Evolutionary conservation across 1,139 yeast species (phyloP), one percentile per base, ranked within the genome.

Genomic region (Pichia sp.): DNA sequence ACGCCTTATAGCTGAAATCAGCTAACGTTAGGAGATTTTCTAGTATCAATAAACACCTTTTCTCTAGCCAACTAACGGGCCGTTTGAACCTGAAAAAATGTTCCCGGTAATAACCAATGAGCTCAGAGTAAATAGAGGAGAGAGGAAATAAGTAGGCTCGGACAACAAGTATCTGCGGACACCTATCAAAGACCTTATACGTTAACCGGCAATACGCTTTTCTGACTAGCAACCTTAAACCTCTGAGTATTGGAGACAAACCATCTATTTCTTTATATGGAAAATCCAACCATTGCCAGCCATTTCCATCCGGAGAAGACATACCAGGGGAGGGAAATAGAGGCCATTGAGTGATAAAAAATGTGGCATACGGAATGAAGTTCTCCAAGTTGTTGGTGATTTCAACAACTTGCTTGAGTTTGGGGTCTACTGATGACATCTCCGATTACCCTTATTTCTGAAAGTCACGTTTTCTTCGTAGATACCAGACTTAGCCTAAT

Each of bases 241-340:
- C 78, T 10, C 59, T 55, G 5, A 80, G 51, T 1, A 53, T 53
- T 10, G 54, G 49, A 2, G 59, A 54, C 10, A 51, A 7, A 7
- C 52, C 46, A 1, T 46, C 48, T 19, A 49, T 29, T 32, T 53
- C 56, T 40, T 4, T 4, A 50, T 58, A 64, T 0, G 75, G 74
- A 4, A 69, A 63, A 60, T 80, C 82, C 5, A 63, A 67, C 87
- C 87, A 82, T 55, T 57, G 65, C 87, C 87, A 84, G 0, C 71
- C 78, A 64, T 42, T 29, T 3, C 32, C 41, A 11, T 70, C 77
- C 11, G 34, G 34, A 1, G 72, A 69, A 0, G 75, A 58, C 0
- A 63, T 32, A 0, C 72, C 72, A 2, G 62, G 60, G 6, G 67
- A 59, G 0, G 70, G 68, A 1, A 69, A 52, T 8, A 64, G 54